A percentile compares a stretch with the other conserved stretches of the same genome.
phyloP scores from a whole-genome alignment of 2,329 filamentous ascomycete genomes.

The Scytalidium sp. region DNA sequence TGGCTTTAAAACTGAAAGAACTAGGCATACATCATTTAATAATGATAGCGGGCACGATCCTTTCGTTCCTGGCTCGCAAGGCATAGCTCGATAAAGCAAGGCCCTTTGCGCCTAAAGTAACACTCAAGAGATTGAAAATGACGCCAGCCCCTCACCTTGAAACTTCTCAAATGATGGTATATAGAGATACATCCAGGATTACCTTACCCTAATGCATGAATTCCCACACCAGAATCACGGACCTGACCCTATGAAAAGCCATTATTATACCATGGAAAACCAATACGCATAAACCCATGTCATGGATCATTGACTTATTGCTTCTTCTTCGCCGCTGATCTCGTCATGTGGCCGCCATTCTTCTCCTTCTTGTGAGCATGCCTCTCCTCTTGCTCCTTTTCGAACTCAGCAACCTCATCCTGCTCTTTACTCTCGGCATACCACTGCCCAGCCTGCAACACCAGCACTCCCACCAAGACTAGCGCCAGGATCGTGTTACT shows the following conservation, averaged over 20 bases:
- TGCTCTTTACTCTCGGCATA: conserved; percentile 93
- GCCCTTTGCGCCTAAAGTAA: no score
- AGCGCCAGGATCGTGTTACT: conserved; percentile 96
- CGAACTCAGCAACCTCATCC: conserved; percentile 70
- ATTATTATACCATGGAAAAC: neutral
- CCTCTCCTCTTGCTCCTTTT: conserved; percentile 49
- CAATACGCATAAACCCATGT: neutral
- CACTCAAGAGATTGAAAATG: neutral
- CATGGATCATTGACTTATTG: conserved; percentile 15
- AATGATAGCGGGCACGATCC: neutral
- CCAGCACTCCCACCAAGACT: conserved; percentile 85
- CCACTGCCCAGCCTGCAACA: conserved; percentile 96
- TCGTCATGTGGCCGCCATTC: conserved; percentile 20
- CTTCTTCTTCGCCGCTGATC: conserved; percentile 32
- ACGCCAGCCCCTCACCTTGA: neutral
- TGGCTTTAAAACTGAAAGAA: no score
- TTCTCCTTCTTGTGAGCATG: conserved; percentile 35
- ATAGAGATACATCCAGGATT: neutral
- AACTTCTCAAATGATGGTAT: neutral
- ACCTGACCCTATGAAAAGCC: conserved; percentile 6
- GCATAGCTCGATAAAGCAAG: neutral
- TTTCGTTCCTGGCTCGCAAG: neutral
- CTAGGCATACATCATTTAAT: neutral
- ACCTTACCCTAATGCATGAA: neutral
- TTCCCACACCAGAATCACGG: neutral